These are phyloP conservation scores for Tulasnella sp. DNA, from an alignment of 768 basidiomycete species.

Conservation along the genomic window DNA sequence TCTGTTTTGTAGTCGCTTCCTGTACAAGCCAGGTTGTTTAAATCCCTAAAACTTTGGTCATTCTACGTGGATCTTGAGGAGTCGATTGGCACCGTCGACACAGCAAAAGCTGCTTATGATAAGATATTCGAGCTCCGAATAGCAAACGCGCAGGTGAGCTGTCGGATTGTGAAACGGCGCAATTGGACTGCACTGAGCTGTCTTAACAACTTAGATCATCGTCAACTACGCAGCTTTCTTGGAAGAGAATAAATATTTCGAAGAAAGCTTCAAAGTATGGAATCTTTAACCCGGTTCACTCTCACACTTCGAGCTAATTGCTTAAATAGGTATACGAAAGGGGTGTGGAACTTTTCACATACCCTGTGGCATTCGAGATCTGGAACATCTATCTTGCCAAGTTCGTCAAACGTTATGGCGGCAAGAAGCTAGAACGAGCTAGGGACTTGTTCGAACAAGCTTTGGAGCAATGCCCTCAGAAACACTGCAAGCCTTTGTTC, in stretches of 20 bases:
- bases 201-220: slow-evolving; percentile 39
- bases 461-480: slow-evolving; percentile 88
- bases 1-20: slow-evolving; percentile 49
- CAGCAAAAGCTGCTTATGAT: slow-evolving; percentile 87
- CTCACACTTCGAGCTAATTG: neutral
- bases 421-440: slow-evolving; percentile 88
- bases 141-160: slow-evolving; percentile 73
- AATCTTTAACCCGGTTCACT: neutral
- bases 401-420: slow-evolving; percentile 93
- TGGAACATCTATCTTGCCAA: slow-evolving; percentile 99
- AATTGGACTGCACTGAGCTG: no score
- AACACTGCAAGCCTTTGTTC: slow-evolving; percentile 89
- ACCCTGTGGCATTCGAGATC: slow-evolving; percentile 95
- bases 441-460: slow-evolving; percentile 97
- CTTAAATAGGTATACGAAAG: slow-evolving; percentile 84
- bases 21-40: slow-evolving; percentile 86
- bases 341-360: slow-evolving; percentile 94
- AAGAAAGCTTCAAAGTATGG: slow-evolving; percentile 90
- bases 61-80: slow-evolving; percentile 98
- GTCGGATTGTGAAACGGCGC: neutral
- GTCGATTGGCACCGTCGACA: slow-evolving; percentile 88
- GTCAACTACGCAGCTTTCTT: slow-evolving; percentile 95
- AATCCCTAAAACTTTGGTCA: slow-evolving; percentile 96
- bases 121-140: slow-evolving; percentile 93
- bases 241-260: slow-evolving; percentile 96